Evolutionary conservation across 202 grass and related monocot species (phyloP), one percentile per base, ranked within the genome.

Genomic region (Setaria viridis): DNA sequence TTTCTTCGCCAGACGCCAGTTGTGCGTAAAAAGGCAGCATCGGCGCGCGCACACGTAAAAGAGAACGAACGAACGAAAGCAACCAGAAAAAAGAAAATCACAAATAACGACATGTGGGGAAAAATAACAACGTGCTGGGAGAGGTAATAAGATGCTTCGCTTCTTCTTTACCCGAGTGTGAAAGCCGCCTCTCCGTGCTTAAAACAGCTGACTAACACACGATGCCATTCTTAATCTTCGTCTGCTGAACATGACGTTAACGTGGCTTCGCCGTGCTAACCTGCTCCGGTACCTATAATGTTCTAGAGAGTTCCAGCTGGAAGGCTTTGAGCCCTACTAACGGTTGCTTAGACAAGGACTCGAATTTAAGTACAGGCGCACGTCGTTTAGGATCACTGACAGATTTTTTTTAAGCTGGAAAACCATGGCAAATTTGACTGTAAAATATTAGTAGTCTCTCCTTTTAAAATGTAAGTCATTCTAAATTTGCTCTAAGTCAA

Each of bases 11-110:
- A 43, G 16, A 48, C 32, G 20, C 46, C 32, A 50, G 16, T 11
- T 50, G 72, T 29, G 62, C 79, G 75, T 67, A 41, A 49, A 69
- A 87, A 87, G 59, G 80, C 62, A 84, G 76, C 80, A 55, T 1
- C 79, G 15, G 73, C 39, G 46, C 57, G 4, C 78, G 1, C 30
- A 11, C 55, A 35, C 6, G 14, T 54, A 43, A 55, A 43, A 41
- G 41, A 25, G 7, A 43, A 54, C 0, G 7, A 37, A 25, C 25
- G 25, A 21, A 56, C 9, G 45, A 32, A 29, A 77, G 25, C n/a
- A 21, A 80, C 42, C 15, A 3, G 39, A 5, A 10, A 46, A 46
- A 46, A 1, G 1, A 58, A 29, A 59, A 9, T 11, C 37, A 19
- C 66, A n/a, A 1, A 62, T 35, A 62, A 84, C 62, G 77, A 10